These are phyloP conservation scores for Boehmeria nivea DNA, from an alignment of 306 rosid genomes.

Conservation along the genomic window DNA sequence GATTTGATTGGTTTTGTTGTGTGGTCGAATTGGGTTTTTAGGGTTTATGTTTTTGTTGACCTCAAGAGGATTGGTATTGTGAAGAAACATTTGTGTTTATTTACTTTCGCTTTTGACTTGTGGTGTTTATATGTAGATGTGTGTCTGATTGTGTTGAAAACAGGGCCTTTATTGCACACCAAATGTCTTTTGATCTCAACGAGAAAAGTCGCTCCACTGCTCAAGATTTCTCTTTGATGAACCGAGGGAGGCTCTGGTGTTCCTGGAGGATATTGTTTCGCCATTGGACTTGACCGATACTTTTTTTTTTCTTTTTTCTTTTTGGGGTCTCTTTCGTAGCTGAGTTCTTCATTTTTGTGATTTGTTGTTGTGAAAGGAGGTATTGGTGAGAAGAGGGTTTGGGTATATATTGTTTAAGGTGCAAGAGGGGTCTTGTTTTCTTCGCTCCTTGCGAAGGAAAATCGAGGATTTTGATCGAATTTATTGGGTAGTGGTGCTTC, in stretches of 20 bases:
- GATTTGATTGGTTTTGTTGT: too few relatives aligned
- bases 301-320: not conserved
- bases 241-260: conserved; percentile 39
- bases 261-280: conserved; percentile 41
- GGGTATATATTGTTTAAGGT: not conserved
- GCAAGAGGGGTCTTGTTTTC: not conserved
- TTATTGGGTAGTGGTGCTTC: not conserved
- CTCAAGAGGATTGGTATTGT: not conserved
- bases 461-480: not conserved
- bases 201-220: conserved; percentile 15
- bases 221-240: conserved; percentile 29
- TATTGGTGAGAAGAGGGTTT: conserved; percentile 4
- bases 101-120: too few relatives aligned
- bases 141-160: not conserved
- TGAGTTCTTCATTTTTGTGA: not conserved
- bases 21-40: not conserved
- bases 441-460: conserved; percentile 9
- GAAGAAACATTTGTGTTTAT: not conserved
- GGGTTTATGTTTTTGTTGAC: not conserved
- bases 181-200: conserved; percentile 41
- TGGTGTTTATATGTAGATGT: not conserved
- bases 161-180: conserved; percentile 28
- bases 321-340: not conserved
- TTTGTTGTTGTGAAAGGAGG: not conserved
- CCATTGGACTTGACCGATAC: conserved; percentile 43